phyloP scores from a whole-genome alignment of 2,329 filamentous ascomycete genomes.

The Ceratocystis diversiconidia region DNA sequence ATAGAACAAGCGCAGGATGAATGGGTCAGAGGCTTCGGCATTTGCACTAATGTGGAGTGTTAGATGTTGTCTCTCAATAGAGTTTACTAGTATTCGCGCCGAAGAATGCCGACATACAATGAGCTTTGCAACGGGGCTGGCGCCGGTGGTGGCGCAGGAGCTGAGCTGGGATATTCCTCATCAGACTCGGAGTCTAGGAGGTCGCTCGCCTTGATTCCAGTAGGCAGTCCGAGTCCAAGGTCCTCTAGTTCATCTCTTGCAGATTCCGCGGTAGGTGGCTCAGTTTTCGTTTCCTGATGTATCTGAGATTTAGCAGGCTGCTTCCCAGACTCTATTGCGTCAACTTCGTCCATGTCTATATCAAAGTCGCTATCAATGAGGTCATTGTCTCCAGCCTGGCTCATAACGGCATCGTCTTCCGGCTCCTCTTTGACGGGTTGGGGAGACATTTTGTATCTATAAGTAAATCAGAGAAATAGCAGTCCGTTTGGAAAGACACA shows the following conservation, averaged over 20 bases:
- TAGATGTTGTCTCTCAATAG: neutral
- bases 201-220: conserved; percentile 30
- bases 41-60: conserved; percentile 11
- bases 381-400: conserved; percentile 12
- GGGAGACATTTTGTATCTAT: neutral
- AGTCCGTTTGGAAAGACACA: neutral
- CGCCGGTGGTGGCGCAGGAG: conserved; percentile 27
- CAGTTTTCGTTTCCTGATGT: neutral
- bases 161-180: conserved; percentile 38
- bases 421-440: conserved; percentile 10
- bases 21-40: conserved; percentile 18
- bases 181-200: conserved; percentile 44
- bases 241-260: conserved; percentile 34
- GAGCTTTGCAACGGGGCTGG: conserved; percentile 25
- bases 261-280: conserved; percentile 22
- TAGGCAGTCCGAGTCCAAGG: neutral
- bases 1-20: conserved; percentile 87
- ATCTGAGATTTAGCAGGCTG: neutral
- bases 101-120: conserved; percentile 7
- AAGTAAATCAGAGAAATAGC: neutral
- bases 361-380: conserved; percentile 16
- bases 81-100: neutral
- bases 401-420: conserved; percentile 30
- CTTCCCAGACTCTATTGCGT: conserved; percentile 19
- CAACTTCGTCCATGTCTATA: conserved; percentile 20